Percentiles rank a stretch among this genome's conserved stretches.
Conservation (phyloP, 169 alveolate genomes). For the Theileria orientalis region DNA sequence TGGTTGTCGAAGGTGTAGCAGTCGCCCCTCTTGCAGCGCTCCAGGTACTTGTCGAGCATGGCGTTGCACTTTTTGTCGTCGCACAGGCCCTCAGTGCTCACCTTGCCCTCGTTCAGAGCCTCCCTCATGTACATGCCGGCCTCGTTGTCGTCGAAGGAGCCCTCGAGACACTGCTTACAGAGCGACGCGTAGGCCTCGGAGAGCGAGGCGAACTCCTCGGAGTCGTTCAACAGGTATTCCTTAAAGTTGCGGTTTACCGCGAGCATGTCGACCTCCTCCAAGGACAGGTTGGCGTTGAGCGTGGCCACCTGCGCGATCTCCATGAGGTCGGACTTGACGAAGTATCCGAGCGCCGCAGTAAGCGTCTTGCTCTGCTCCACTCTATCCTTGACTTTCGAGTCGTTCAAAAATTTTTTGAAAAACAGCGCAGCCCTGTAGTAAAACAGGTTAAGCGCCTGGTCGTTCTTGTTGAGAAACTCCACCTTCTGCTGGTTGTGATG, state of each 20-base stretch:
- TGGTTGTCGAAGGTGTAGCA: slow-evolving; percentile 35
- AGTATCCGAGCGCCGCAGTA: neutral
- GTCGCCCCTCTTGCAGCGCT: slow-evolving; percentile 28
- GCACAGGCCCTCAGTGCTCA: slow-evolving; percentile 7
- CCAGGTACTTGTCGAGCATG: slow-evolving; percentile 6
- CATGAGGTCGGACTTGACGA: neutral
- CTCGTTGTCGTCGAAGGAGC: slow-evolving; percentile 6
- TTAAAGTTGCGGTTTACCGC: neutral
- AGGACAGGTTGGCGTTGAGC: neutral
- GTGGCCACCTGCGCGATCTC: neutral
- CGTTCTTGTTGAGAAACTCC: slow-evolving; percentile 5
- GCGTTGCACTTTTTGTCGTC: slow-evolving; percentile 19
- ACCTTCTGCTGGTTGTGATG: neutral
- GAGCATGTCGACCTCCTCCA: neutral
- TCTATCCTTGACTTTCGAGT: neutral
- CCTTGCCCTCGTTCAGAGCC: neutral
- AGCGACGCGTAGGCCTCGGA: slow-evolving; percentile 3
- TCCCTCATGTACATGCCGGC: slow-evolving; percentile 6
- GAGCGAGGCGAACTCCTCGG: slow-evolving; percentile 6
- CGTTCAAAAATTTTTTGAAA: slow-evolving; percentile 12
- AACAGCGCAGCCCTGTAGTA: slow-evolving; percentile 37
- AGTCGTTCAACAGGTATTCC: neutral
- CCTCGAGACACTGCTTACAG: slow-evolving; percentile 3
- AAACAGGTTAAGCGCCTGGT: slow-evolving; percentile 24
- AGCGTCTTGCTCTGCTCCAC: neutral